These are phyloP conservation scores for Exophiala sideris DNA, from an alignment of 2,329 filamentous ascomycete species.

Conservation along the genomic window DNA sequence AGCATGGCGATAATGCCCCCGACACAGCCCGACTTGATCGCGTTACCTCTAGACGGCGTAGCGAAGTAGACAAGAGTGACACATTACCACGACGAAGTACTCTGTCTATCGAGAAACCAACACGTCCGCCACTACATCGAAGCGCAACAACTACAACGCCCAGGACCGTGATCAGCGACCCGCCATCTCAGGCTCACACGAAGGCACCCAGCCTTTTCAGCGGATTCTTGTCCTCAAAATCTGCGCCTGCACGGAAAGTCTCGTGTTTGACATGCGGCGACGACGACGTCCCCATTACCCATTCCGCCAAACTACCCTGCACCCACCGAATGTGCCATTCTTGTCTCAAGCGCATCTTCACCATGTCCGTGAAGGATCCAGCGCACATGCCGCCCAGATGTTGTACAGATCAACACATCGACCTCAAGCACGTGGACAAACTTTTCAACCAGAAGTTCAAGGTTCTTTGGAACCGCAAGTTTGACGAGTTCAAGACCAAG, in stretches of 20 bases:
- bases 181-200: constrained; percentile 6
- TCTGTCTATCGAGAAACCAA: constrained; percentile 2
- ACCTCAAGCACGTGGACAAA: constrained; percentile 69
- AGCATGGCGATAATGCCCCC: too few relatives aligned
- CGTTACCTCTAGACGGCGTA: neutral
- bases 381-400: constrained; percentile 82
- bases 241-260: constrained; percentile 47
- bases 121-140: constrained; percentile 17
- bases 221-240: constrained; percentile 15
- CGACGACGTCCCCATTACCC: constrained; percentile 61
- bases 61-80: neutral
- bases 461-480: constrained; percentile 75
- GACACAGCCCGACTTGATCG: neutral
- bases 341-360: constrained; percentile 73
- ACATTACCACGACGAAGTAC: constrained; percentile 1
- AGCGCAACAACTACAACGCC: constrained; percentile 16
- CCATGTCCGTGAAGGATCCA: constrained; percentile 70
- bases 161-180: constrained; percentile 7
- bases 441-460: constrained; percentile 74
- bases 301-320: constrained; percentile 70
- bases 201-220: constrained; percentile 15
- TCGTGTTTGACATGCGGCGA: constrained; percentile 70
- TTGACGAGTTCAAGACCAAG: constrained; percentile 68
- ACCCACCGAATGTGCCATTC: constrained; percentile 76
- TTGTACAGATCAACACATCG: constrained; percentile 70